Base-by-base conservation (phyloP, 345 rosid genomes). In the Lepidium aucheri region DNA sequence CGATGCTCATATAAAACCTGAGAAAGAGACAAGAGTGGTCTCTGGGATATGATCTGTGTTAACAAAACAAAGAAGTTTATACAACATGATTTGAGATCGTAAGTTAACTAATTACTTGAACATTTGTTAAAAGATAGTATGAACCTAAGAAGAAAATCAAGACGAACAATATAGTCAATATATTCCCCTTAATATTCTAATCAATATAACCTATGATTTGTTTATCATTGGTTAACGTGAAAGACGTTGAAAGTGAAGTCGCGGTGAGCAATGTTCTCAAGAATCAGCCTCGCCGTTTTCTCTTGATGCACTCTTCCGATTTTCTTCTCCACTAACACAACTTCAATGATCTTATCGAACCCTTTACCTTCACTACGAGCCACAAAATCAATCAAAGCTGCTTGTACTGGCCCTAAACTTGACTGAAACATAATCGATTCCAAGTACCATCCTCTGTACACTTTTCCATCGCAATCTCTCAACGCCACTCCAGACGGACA, bases 381-480 rank as follows among this genome's bases (percentile, higher is more conserved):
- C 43, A 87, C 20, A 61, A 68, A 85, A n/a, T 87, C 88, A 76
- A 87, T 84, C 61, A 90, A 34, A 52, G 97, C 95, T 47, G 87
- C 92, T 85, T 90, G 97, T 7, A 83, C 78, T 1, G 97, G 95
- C 3, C 95, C 92, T 42, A 90, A 24, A 71, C 97, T 90, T 1
- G 90, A 95, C 59, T 86, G 87, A 78, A 74, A 79, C 38, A 92
- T 92, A 1, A 85, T 95, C 0, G 97, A 85, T 70, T 90, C 95
- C 76, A 60, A 68, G 67, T 87, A 90, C 41, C 87, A 81, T 14
- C 97, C 97, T 26, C 62, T 67, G 64, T 78, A 87, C 20, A 87
- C 76, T 63, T 67, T 80, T 41, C 94, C 96, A 9, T 82, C 83
- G 7, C 70, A 53, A 51, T 86, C 96, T 79, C 69, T 53, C 73